Evolutionary conservation across 768 basidiomycete genomes (phyloP).

Genomic region (Trametes cubensis): DNA sequence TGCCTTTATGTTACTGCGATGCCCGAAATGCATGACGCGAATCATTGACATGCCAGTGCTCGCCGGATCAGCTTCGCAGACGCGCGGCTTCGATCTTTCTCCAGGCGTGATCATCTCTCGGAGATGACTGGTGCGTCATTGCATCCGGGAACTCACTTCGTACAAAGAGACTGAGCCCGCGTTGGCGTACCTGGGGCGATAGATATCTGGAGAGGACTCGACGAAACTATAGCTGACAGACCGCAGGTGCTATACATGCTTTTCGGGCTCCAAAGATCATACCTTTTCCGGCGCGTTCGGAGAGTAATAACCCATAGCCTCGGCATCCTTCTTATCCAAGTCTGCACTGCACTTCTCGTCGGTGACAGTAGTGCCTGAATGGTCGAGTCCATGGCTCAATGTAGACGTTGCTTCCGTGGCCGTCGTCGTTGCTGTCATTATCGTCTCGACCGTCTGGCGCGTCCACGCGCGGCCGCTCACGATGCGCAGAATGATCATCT

Average conservation of each 20-base stretch:
- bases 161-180: neutral
- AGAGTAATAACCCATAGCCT: neutral
- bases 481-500: slow-evolving; percentile 17
- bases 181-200: too few species aligned
- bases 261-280: neutral
- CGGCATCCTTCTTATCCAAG: neutral
- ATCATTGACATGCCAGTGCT: neutral
- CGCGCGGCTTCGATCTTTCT: neutral
- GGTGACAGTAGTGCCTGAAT: neutral
- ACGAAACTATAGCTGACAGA: neutral
- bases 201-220: too few species aligned
- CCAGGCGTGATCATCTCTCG: neutral
- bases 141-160: too few species aligned
- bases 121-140: too few species aligned
- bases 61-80: neutral
- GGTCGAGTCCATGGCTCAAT: neutral
- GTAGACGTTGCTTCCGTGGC: neutral
- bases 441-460: neutral
- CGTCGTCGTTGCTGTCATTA: neutral
- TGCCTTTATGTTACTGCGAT: neutral
- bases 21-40: neutral
- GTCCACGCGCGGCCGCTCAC: slow-evolving; percentile 11
- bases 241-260: neutral
- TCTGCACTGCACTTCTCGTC: neutral
- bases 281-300: neutral